These are phyloP conservation scores for Mucor ambiguus DNA, from an alignment of 371 early-diverging fungal species.

Conservation along the genomic window DNA sequence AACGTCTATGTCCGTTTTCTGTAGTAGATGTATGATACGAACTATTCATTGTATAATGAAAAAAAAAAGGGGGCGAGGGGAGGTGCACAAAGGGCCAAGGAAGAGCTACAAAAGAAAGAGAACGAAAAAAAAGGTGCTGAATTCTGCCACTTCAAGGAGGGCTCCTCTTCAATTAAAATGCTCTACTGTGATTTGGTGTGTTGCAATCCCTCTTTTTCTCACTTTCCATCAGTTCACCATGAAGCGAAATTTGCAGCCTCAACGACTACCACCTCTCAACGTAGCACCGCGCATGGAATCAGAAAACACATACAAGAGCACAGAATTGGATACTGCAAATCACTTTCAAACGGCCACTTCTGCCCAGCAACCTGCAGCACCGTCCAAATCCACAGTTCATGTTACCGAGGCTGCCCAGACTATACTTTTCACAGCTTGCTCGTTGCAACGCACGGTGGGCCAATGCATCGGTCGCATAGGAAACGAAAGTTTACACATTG, in stretches of 20 bases:
- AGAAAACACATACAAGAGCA: background rate
- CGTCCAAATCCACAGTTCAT: background rate
- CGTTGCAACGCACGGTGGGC: slow-evolving; percentile 30
- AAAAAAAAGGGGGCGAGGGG: background rate
- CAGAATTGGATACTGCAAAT: background rate
- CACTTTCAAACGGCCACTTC: slow-evolving; percentile 1
- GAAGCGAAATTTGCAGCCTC: slow-evolving; percentile 6
- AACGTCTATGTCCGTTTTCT: background rate
- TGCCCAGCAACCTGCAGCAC: background rate
- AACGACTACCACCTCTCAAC: slow-evolving; percentile 12
- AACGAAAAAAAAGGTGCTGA: background rate
- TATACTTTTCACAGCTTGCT: slow-evolving; percentile 32
- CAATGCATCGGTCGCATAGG: slow-evolving; percentile 29
- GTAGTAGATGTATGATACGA: background rate
- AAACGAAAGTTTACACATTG: slow-evolving; percentile 25
- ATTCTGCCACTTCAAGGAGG: background rate
- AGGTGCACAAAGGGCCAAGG: background rate
- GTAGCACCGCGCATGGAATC: background rate
- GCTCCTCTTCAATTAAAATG: background rate
- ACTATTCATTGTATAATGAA: background rate
- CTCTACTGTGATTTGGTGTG: background rate
- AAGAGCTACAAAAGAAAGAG: background rate
- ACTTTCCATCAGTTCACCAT: background rate
- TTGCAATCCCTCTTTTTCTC: background rate
- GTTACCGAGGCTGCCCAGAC: slow-evolving; percentile 37